Evolutionary conservation across 805 yeast genomes (phyloP).

Genomic region (Blastobotrys muscicola): DNA sequence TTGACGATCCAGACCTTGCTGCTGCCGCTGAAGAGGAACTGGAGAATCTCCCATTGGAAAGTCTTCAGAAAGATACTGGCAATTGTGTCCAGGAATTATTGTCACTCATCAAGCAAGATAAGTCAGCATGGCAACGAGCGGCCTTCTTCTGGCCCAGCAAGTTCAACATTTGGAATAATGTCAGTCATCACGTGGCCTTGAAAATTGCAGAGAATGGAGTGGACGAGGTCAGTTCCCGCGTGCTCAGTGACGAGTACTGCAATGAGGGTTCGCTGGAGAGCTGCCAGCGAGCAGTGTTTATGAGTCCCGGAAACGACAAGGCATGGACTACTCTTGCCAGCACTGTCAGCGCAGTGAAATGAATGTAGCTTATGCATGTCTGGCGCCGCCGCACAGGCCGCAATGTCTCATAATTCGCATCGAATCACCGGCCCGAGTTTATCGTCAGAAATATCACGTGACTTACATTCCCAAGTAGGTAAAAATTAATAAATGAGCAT

Average conservation of each 20-base stretch:
- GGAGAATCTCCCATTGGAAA: conserved; percentile 37
- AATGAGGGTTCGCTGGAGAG: conserved; percentile 39
- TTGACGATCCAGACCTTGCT: conserved; percentile 45
- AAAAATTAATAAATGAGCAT: no score
- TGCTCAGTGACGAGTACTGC: conserved; percentile 44
- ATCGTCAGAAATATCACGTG: no score
- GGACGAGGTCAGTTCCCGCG: conserved; percentile 38
- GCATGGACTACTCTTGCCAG: conserved; percentile 24
- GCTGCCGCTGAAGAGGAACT: conserved; percentile 63
- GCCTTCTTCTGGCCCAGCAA: conserved; percentile 71
- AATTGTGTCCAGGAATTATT: conserved; percentile 52
- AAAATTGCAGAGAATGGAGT: conserved; percentile 41
- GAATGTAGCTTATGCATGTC: no score
- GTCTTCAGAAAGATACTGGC: conserved; percentile 40
- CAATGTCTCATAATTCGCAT: no score
- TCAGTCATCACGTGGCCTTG: conserved; percentile 48
- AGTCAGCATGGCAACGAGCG: conserved; percentile 54
- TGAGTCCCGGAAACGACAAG: conserved; percentile 43
- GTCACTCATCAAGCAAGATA: conserved; percentile 38
- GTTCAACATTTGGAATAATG: conserved; percentile 55
- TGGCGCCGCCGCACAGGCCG: no score
- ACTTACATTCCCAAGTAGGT: no score
- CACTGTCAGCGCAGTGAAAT: not conserved
- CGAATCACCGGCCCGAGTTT: no score
- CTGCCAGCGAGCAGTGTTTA: conserved; percentile 58